phyloP scores from a whole-genome alignment of 306 rosid genomes.

The Oemleria cerasiformis region DNA sequence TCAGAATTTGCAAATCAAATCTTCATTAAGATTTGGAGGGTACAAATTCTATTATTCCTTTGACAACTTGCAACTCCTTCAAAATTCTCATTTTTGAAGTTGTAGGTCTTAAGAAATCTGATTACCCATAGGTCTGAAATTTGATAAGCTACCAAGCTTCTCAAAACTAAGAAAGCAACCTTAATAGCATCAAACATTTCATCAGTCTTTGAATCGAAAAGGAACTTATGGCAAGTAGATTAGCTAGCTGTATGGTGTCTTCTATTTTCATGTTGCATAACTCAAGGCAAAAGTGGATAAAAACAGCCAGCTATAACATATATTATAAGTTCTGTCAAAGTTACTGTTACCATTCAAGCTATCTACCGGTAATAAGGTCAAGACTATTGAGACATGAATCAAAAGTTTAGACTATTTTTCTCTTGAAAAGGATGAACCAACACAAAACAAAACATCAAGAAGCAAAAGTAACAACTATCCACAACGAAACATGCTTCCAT shows the following conservation, averaged over 20 bases:
- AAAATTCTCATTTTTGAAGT: background rate
- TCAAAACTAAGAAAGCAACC: background rate
- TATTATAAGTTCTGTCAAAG: constrained; percentile 1
- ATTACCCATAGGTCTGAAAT: background rate
- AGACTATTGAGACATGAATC: background rate
- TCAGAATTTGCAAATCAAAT: no score
- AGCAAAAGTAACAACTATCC: constrained; percentile 20
- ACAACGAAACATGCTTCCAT: constrained; percentile 23
- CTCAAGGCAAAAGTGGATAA: constrained; percentile 1
- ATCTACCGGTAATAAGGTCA: constrained; percentile 36
- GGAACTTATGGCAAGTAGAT: background rate
- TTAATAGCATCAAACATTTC: background rate
- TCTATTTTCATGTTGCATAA: background rate
- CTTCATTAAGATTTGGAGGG: no score
- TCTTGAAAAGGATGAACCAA: background rate
- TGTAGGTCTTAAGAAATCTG: background rate
- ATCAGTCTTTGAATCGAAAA: background rate
- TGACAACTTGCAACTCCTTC: no score
- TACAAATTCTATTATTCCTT: no score
- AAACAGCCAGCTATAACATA: constrained; percentile 4
- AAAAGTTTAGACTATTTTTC: constrained; percentile 24
- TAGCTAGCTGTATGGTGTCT: background rate
- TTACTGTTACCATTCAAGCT: constrained; percentile 24
- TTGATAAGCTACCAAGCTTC: background rate
- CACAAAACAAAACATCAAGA: background rate